Conservation (phyloP, 192 early-diverging fungal genomes). For the Linnemannia exigua region DNA sequence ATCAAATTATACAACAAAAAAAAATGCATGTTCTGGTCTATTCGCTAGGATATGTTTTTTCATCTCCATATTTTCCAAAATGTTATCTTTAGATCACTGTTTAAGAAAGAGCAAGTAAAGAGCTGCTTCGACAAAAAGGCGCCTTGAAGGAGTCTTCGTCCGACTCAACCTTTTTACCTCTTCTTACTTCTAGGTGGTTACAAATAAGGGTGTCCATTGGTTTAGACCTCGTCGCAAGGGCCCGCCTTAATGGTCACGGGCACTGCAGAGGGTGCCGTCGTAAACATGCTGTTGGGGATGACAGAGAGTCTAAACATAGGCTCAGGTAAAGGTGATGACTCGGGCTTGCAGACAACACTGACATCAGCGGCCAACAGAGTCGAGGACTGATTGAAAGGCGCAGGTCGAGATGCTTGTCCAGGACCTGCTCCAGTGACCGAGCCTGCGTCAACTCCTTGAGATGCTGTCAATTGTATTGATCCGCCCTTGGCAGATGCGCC, state of each 20-base stretch:
- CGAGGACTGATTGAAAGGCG: not conserved
- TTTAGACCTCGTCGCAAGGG: not conserved
- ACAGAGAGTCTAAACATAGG: not conserved
- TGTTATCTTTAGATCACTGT: not conserved
- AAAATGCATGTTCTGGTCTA: too few species aligned
- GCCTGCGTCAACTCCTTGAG: not conserved
- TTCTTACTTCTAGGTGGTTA: not conserved
- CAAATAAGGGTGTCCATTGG: not conserved
- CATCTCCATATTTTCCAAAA: not conserved
- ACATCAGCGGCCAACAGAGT: not conserved
- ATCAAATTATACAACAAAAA: not conserved
- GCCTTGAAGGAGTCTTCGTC: not conserved
- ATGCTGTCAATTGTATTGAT: not conserved
- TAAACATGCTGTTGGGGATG: not conserved
- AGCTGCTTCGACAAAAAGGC: not conserved
- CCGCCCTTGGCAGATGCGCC: not conserved
- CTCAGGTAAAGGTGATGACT: not conserved
- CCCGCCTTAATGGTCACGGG: not conserved
- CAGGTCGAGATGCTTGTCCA: slow-evolving; percentile 8
- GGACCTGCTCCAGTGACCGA: not conserved
- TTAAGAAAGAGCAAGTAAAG: too few species aligned
- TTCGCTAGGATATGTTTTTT: not conserved
- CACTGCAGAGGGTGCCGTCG: not conserved
- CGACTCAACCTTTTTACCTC: not conserved
- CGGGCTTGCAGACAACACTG: not conserved